Evolutionary conservation across 345 rosid species (phyloP), one percentile per base, ranked within the genome.

Genomic region (Eutrema heterophyllum): DNA sequence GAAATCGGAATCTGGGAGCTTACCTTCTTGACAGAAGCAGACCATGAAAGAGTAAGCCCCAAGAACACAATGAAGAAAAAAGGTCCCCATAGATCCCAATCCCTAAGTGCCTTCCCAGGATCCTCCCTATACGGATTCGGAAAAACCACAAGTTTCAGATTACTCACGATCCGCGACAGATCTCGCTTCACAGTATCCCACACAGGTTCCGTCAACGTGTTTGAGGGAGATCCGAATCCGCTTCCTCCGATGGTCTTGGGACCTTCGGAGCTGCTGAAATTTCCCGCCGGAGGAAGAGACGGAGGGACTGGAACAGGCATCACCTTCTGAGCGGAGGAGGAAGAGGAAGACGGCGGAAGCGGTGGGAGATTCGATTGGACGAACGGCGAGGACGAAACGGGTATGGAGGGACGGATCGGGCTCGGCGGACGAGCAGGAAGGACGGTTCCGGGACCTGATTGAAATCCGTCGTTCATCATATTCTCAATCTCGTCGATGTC

Each of bases 61-160:
- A 90, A 71, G 73, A 92, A 92, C 33, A 96, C 97, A 27, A 96
- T 89, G 68, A 92, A 92, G 87, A 96, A 96, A 72, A 92, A 96
- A 0, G 98, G 99, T 4, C 99, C 96, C 97, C 99, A 95, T 0
- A 95, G 89, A 87, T 92, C 99, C 99, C 99, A 96, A 82, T 96
- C 98, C 74, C 98, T 81, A 77, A 96, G 81, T 3, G 98, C 98
- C 83, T 96, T 92, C 9, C 98, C 99, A 1, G 98, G 99, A 84
- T 96, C 97, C 16, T 96, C 98, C 12, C 97, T 83, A 55, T 73
- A 85, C 12, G 98, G 98, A 67, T 92, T 96, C 0, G 99, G 98
- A 52, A 96, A 89, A 70, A 96, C 99, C 27, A 92, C 97, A 53
- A 96, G 89, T 92, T 92, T 96, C 85, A 96, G 65, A 78, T 96